Evolutionary conservation across 805 yeast genomes (phyloP).

Genomic region (Candida tammaniensis): DNA sequence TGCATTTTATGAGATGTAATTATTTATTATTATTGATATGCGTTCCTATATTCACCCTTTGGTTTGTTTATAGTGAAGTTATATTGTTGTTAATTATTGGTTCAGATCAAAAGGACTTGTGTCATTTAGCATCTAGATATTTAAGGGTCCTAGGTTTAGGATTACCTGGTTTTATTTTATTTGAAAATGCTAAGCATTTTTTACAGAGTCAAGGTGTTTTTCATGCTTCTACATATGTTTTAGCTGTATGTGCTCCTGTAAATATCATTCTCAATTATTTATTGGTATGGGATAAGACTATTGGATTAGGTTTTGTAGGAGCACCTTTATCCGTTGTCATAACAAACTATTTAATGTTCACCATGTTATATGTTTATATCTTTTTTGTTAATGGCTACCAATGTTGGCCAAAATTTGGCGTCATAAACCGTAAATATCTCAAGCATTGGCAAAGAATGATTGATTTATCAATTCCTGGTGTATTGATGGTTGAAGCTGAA

Average conservation of each 20-base stretch:
- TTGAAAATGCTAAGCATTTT: slow-evolving; percentile 70
- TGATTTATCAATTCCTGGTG: slow-evolving; percentile 66
- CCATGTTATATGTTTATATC: slow-evolving; percentile 49
- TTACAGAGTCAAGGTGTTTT: slow-evolving; percentile 77
- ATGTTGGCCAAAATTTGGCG: slow-evolving; percentile 38
- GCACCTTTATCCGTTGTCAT: slow-evolving; percentile 75
- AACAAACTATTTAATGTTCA: slow-evolving; percentile 70
- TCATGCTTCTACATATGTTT: slow-evolving; percentile 74
- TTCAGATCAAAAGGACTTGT: slow-evolving; percentile 20
- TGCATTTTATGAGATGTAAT: slow-evolving; percentile 66
- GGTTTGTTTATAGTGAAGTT: slow-evolving; percentile 57
- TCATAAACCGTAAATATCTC: slow-evolving; percentile 26
- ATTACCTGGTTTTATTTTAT: slow-evolving; percentile 70
- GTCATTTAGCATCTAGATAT: slow-evolving; percentile 54
- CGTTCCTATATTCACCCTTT: slow-evolving; percentile 55
- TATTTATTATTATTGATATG: slow-evolving; percentile 49
- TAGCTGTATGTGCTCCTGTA: slow-evolving; percentile 69
- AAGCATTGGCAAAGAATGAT: slow-evolving; percentile 65
- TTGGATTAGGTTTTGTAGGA: slow-evolving; percentile 67
- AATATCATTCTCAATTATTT: slow-evolving; percentile 65
- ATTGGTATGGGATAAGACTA: slow-evolving; percentile 59
- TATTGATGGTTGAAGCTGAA: slow-evolving; percentile 74
- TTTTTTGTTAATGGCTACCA: slow-evolving; percentile 42
- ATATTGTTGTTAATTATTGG: slow-evolving; percentile 37
- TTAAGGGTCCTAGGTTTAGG: slow-evolving; percentile 57